These are phyloP conservation scores for Oidiodendron maius DNA, from an alignment of 495 filamentous ascomycete genomes.

Conservation along the genomic window DNA sequence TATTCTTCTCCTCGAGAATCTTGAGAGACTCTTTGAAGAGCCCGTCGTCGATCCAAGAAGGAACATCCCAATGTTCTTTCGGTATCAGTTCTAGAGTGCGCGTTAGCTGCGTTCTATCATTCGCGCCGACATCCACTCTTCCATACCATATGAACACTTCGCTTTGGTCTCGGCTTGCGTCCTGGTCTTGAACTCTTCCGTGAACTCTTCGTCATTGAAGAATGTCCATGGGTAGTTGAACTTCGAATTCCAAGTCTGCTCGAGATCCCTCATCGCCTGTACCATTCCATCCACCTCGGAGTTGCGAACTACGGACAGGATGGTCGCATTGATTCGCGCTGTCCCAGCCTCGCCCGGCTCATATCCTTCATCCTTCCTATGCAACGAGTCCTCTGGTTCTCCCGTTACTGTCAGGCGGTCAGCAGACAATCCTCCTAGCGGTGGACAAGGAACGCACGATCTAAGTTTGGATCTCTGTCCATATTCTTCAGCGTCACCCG, in stretches of 20 bases:
- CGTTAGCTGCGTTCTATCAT: neutral
- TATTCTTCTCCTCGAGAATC: slow-evolving; percentile 73
- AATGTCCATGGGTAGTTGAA: slow-evolving; percentile 99
- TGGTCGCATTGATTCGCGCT: slow-evolving; percentile 84
- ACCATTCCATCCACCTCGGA: slow-evolving; percentile 79
- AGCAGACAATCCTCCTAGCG: slow-evolving; percentile 4
- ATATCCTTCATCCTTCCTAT: slow-evolving; percentile 66
- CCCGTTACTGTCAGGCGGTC: slow-evolving; percentile 55
- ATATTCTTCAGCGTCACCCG: slow-evolving; percentile 46
- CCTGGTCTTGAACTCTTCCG: slow-evolving; percentile 81
- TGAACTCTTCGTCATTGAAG: slow-evolving; percentile 92
- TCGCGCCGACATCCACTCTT: neutral
- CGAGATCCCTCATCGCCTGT: slow-evolving; percentile 81
- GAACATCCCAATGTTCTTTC: slow-evolving; percentile 88
- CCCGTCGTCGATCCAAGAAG: slow-evolving; percentile 85
- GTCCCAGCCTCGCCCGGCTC: slow-evolving; percentile 65
- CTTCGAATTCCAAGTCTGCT: slow-evolving; percentile 94
- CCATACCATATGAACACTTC: slow-evolving; percentile 70
- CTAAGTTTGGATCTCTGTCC: slow-evolving; percentile 72
- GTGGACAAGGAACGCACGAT: slow-evolving; percentile 46
- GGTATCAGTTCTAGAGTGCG: slow-evolving; percentile 67
- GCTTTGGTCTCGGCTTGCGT: slow-evolving; percentile 80
- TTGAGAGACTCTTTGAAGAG: slow-evolving; percentile 79
- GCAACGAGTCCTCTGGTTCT: slow-evolving; percentile 72
- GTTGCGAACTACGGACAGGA: slow-evolving; percentile 91